phyloP scores from a whole-genome alignment of 495 filamentous ascomycete genomes.

The Neurospora sp. region DNA sequence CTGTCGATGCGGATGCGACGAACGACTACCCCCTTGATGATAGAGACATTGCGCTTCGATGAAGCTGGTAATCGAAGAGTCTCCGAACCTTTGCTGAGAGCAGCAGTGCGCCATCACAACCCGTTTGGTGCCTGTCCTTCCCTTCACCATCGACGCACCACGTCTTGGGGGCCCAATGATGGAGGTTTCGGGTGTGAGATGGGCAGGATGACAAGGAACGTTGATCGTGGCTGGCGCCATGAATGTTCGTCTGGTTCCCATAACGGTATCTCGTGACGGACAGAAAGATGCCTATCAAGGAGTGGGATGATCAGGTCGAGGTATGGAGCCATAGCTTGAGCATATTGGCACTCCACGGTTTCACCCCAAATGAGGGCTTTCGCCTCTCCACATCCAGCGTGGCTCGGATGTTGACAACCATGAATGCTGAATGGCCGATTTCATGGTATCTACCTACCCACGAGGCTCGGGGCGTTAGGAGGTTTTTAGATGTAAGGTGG shows the following conservation, averaged over 20 bases:
- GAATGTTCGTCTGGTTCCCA: not conserved
- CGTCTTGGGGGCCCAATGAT: not conserved
- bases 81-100: not conserved
- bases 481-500: not conserved
- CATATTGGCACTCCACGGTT: not conserved
- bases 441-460: not conserved
- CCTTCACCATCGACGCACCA: not conserved
- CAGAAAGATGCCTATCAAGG: not conserved
- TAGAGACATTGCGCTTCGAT: constrained; percentile 1
- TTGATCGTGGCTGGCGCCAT: not conserved
- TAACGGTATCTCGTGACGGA: not conserved
- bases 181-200: not conserved
- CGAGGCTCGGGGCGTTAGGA: not conserved
- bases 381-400: not conserved
- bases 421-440: not conserved
- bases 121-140: not conserved
- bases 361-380: not conserved
- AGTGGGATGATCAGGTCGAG: not conserved
- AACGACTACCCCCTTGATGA: constrained; percentile 17
- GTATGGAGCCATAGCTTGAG: not conserved
- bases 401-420: not conserved
- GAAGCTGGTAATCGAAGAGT: not conserved
- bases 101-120: not conserved
- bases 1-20: constrained; percentile 22
- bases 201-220: not conserved